Evolutionary conservation across 1,139 yeast genomes (phyloP), one percentile per base, ranked within the genome.

Genomic region (Casaregolazyma lundiana): DNA sequence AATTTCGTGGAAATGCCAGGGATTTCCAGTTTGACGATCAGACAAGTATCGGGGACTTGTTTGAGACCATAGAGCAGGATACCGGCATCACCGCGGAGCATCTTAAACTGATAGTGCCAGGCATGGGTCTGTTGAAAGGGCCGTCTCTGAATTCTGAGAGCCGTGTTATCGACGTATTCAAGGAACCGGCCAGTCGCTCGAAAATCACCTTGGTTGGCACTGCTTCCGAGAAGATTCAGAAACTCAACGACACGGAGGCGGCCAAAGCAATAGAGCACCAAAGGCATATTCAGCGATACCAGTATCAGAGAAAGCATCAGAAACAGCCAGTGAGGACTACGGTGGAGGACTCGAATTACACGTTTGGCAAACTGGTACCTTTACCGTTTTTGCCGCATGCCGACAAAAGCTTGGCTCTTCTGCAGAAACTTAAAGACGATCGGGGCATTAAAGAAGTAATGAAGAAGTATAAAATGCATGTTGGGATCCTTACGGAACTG

Each of bases 401-500:
- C 11, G 66, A 62, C 9, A 51, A 51, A 43, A 64, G 71, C 1
- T 46, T 54, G 43, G 58, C 54, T 7, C 50, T 64, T 24, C 52
- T 69, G 44, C 57, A 64, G 38, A 51, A 65, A 19, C 55, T 69
- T 8, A 53, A 59, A 9, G 60, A 62, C 41, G 73, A 69, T 49
- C 50, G 58, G 11, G 72, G 70, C 9, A 60, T 69, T 13, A 57
- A 53, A 34, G 67, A 65, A 2, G 56, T 69, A 24, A 67, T 69
- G 72, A 55, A 51, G 34, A 63, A 62, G 48, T 60, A 69, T 53
- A 55, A 63, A 41, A 65, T 64, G 60, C 52, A 58, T 4, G 70
- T 69, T 4, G 68, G 69, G 0, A 51, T 62, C 3, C 52, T 69
- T 34, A 62, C 71, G 0, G 73, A 69, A 48, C 59, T 69, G 20